A percentile compares a stretch with the other conserved stretches of the same genome.
Evolutionary conservation across 164 flowering plant genomes (phyloP).

Genomic region (Macadamia integrifolia): DNA sequence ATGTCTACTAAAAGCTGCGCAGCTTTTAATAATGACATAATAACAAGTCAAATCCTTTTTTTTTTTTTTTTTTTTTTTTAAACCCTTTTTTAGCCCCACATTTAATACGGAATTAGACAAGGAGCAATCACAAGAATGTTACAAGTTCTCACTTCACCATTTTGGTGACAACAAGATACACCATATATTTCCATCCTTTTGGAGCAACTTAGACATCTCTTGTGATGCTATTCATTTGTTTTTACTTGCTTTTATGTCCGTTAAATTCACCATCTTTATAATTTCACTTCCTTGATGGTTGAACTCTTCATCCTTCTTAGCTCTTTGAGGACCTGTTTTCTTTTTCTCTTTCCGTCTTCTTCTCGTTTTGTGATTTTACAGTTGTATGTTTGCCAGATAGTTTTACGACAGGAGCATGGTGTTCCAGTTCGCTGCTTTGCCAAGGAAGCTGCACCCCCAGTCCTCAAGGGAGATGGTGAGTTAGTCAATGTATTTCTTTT

Average conservation of each 20-base stretch:
- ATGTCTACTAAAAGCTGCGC: too few relatives aligned
- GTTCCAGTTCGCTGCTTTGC: slow-evolving; percentile 63
- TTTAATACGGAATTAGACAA: too few relatives aligned
- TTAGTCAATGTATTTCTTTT: slow-evolving; percentile 1
- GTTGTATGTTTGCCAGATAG: slow-evolving; percentile 43
- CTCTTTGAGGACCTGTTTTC: not conserved
- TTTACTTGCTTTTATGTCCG: not conserved
- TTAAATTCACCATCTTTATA: not conserved
- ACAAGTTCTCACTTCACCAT: too few relatives aligned
- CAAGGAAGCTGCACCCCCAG: slow-evolving; percentile 53
- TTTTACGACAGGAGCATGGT: slow-evolving; percentile 40
- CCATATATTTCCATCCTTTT: too few relatives aligned
- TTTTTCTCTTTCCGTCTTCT: not conserved
- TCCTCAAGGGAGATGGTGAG: slow-evolving; percentile 89
- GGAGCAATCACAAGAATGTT: too few relatives aligned
- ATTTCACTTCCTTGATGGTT: too few relatives aligned
- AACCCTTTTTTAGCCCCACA: too few relatives aligned
- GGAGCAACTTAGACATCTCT: too few relatives aligned
- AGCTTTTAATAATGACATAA: too few relatives aligned
- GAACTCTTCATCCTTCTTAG: not conserved
- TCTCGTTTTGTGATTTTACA: slow-evolving; percentile 19
- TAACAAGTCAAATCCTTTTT: too few relatives aligned
- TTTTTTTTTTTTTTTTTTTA: too few relatives aligned
- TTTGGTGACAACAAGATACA: too few relatives aligned
- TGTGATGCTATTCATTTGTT: not conserved